Evolutionary conservation across 2,329 filamentous ascomycete genomes (phyloP), one percentile per base, ranked within the genome.

Genomic region (Knufia fluminis): DNA sequence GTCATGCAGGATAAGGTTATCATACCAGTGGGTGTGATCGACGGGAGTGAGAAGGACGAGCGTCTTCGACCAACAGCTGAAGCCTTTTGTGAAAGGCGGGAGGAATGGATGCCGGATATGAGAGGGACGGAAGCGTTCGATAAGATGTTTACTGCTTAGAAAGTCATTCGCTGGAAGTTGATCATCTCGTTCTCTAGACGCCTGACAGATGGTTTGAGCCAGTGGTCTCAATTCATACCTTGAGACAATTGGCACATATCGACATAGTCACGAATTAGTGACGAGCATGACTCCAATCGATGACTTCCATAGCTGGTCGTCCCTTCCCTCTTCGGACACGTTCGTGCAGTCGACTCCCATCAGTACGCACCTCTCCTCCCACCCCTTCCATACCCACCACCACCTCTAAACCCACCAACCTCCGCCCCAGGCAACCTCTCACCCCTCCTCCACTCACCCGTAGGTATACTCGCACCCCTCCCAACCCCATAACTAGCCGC

Each of bases 381-480:
- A 59, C 68, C 66, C 49, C 64, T 66, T 24, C 66, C 62, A 46
- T 59, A 59, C 22, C 57, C 57, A 26, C 66, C 64, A 44, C 66
- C 65, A 50, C 69, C 68, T 57, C 67, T 64, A 52, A 57, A 60
- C 53, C 64, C 59, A 31, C 32, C 35, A 51, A 62, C 33, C n/a
- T 36, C 60, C 51, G 55, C 14, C 32, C 71, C 68, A 14, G 71
- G 71, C 44, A 73, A 44, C 50, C 72, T 62, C 60, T 75, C 70
- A 31, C 71, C 68, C 42, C 71, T 65, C 53, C 71, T 70, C 64
- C 74, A 74, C 59, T 78, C 68, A 28, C 74, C 68, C 56, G 63
- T 54, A 49, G 71, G 66, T 51, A 73, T 59, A 64, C 61, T 12
- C 60, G 50, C 19, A 59, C 53, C 22, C 61, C 59, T 36, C 69